A percentile compares a stretch with the other conserved stretches of the same genome.
These are phyloP conservation scores for Atkinsonella hypoxylon DNA, from an alignment of 2,329 filamentous ascomycete genomes.

Conservation along the genomic window DNA sequence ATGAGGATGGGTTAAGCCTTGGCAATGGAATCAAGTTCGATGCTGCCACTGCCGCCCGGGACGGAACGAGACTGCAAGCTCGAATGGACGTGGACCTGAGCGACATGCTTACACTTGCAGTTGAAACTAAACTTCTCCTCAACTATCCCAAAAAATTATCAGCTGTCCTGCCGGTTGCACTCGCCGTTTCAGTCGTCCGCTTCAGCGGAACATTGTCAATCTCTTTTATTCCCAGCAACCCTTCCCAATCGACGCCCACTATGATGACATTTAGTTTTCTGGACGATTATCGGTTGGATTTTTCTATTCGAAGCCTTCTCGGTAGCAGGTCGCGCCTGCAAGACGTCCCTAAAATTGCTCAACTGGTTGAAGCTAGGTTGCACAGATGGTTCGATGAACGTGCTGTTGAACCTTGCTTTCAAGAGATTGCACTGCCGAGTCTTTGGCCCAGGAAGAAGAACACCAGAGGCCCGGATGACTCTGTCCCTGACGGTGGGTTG, in stretches of 20 bases:
- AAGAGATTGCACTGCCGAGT: constrained; percentile 73
- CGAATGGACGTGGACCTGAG: constrained; percentile 94
- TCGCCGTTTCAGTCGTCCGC: constrained; percentile 82
- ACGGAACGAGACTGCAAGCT: constrained; percentile 73
- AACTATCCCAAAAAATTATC: constrained; percentile 89
- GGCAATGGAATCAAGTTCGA: constrained; percentile 39
- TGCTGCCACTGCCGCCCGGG: constrained; percentile 38
- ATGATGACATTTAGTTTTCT: constrained; percentile 92
- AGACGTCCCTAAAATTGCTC: constrained; percentile 80
- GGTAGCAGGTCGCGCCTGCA: constrained; percentile 70
- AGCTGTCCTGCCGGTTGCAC: constrained; percentile 80
- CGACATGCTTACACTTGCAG: constrained; percentile 86
- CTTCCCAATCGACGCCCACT: constrained; percentile 59
- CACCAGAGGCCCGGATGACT: constrained; percentile 59
- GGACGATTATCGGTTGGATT: constrained; percentile 75
- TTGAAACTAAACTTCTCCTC: constrained; percentile 86
- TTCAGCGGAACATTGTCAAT: constrained; percentile 93
- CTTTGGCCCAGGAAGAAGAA: constrained; percentile 79
- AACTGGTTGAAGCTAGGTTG: constrained; percentile 66
- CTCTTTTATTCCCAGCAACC: constrained; percentile 74
- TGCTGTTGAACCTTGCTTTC: constrained; percentile 74
- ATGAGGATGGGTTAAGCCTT: constrained; percentile 58
- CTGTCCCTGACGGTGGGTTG: constrained; percentile 30
- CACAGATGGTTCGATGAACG: constrained; percentile 84
- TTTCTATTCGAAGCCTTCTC: constrained; percentile 68